phyloP scores from a whole-genome alignment of 164 flowering plant species.

The Berberis vulgaris region DNA sequence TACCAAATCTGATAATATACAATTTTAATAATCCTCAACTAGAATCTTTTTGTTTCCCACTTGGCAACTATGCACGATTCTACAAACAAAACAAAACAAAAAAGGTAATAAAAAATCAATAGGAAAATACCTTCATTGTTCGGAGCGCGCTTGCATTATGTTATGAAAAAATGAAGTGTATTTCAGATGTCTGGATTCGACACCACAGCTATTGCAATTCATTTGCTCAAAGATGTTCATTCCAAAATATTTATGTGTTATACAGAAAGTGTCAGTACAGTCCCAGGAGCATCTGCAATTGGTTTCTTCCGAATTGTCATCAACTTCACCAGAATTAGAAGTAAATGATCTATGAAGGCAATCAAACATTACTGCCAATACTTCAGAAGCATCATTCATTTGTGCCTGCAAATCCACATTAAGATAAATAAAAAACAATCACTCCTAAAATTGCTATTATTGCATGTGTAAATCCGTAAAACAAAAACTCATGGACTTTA shows the following conservation, averaged over 20 bases:
- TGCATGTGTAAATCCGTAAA: no score
- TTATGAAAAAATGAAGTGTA: slow-evolving; percentile 92
- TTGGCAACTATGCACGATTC: no score
- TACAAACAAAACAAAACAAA: no score
- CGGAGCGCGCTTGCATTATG: slow-evolving; percentile 88
- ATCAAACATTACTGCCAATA: slow-evolving; percentile 79
- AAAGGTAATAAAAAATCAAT: no score
- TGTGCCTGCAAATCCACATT: slow-evolving; percentile 54
- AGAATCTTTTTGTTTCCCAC: no score
- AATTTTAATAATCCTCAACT: no score
- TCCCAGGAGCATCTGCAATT: slow-evolving; percentile 68
- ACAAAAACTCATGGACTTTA: no score
- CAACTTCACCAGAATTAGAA: slow-evolving; percentile 30
- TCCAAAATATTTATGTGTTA: slow-evolving; percentile 82
- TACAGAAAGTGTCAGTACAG: slow-evolving; percentile 56
- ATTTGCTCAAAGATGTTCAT: slow-evolving; percentile 83
- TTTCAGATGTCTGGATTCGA: slow-evolving; percentile 80
- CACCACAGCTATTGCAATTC: slow-evolving; percentile 73
- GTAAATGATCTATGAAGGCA: slow-evolving; percentile 79
- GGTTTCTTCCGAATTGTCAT: slow-evolving; percentile 52
- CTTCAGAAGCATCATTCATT: slow-evolving; percentile 99
- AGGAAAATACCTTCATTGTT: slow-evolving; percentile 71
- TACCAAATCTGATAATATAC: no score
- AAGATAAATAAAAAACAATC: no score
- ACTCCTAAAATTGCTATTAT: no score